phyloP scores from a whole-genome alignment of 345 rosid species.

The Garcia nutans region DNA sequence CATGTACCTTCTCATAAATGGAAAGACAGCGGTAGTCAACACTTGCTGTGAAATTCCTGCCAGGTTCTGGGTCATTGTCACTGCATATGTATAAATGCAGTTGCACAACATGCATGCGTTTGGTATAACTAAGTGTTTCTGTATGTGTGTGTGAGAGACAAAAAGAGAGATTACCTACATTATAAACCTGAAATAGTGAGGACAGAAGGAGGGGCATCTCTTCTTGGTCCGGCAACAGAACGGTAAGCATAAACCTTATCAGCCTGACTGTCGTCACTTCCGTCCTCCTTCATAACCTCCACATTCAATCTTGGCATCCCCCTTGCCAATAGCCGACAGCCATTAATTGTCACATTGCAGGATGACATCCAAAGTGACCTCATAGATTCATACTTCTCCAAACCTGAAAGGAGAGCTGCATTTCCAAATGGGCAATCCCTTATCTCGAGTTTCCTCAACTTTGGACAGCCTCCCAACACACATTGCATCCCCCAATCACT shows the following conservation, averaged over 20 bases:
- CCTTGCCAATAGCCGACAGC: slow-evolving; percentile 51
- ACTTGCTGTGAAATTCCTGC: not conserved
- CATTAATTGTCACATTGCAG: slow-evolving; percentile 64
- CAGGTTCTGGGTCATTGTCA: not conserved
- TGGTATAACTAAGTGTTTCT: not conserved
- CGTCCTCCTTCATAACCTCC: slow-evolving; percentile 68
- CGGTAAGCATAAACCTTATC: slow-evolving; percentile 65
- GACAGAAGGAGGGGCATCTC: slow-evolving; percentile 67
- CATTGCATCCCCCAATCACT: slow-evolving; percentile 71
- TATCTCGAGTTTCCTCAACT: slow-evolving; percentile 65
- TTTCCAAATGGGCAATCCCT: slow-evolving; percentile 78
- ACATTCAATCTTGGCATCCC: slow-evolving; percentile 71
- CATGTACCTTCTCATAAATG: not conserved
- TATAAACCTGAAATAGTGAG: slow-evolving; percentile 42
- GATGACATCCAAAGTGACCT: slow-evolving; percentile 81
- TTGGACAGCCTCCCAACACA: slow-evolving; percentile 58
- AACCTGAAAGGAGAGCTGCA: slow-evolving; percentile 57
- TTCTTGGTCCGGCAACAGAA: slow-evolving; percentile 65
- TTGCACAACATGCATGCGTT: not conserved
- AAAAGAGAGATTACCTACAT: slow-evolving; percentile 20
- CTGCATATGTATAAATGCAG: not conserved
- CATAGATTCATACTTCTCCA: slow-evolving; percentile 73
- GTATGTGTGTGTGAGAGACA: slow-evolving; percentile 5
- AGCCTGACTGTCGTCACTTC: slow-evolving; percentile 48
- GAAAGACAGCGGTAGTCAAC: not conserved